phyloP scores from a whole-genome alignment of 306 rosid genomes.

The Betula pendula region DNA sequence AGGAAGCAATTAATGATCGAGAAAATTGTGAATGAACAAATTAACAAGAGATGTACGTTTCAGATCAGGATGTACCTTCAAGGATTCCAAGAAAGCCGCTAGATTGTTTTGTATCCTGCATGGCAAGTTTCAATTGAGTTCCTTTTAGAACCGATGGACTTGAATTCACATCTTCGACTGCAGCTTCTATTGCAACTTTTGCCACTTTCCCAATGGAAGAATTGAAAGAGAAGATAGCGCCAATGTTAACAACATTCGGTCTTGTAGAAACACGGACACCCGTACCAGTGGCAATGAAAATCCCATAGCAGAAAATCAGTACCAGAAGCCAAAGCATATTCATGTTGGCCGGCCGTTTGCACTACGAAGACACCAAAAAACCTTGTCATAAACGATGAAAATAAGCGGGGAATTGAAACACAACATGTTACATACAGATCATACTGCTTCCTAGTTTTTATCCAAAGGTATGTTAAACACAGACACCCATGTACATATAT shows the following conservation, averaged over 20 bases:
- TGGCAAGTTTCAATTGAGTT: conserved; percentile 38
- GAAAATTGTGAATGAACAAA: background rate
- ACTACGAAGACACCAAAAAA: conserved; percentile 16
- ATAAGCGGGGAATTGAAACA: too few relatives aligned
- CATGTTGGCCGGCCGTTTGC: conserved; percentile 26
- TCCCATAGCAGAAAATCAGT: conserved; percentile 19
- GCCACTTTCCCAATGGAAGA: conserved; percentile 53
- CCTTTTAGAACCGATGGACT: conserved; percentile 36
- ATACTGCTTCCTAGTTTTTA: too few relatives aligned
- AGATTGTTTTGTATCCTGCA: conserved; percentile 39
- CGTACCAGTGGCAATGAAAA: conserved; percentile 21
- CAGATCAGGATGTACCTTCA: conserved; percentile 37
- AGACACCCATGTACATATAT: too few relatives aligned
- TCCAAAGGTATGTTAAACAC: too few relatives aligned
- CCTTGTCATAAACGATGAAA: too few relatives aligned
- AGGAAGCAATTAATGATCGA: background rate
- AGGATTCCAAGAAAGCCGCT: conserved; percentile 57
- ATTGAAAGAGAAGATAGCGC: conserved; percentile 50
- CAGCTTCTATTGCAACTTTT: conserved; percentile 49
- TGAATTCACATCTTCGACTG: conserved; percentile 58
- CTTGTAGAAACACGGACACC: conserved; percentile 7
- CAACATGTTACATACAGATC: too few relatives aligned
- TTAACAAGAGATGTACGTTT: background rate
- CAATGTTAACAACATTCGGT: conserved; percentile 44
- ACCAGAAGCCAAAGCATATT: conserved; percentile 34